phyloP scores from a whole-genome alignment of 1,284 basidiomycete species.

The Pseudozyma thailandica region DNA sequence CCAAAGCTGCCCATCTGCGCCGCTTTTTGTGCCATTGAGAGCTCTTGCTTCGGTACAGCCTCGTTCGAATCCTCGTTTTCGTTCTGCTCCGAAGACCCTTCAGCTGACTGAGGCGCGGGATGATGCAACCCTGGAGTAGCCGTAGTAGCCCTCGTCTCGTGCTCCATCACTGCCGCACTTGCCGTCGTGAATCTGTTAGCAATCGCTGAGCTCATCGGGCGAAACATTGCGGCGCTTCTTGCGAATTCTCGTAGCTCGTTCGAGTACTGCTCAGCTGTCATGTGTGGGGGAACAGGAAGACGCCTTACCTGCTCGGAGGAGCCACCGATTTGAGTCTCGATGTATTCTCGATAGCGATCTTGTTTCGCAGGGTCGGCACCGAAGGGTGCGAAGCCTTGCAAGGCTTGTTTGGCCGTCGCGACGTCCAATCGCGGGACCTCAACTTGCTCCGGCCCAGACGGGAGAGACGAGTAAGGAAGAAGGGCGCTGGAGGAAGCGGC shows the following conservation, averaged over 20 bases:
- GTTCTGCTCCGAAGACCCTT: conserved; percentile 17
- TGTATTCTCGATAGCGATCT: conserved; percentile 83
- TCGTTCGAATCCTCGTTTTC: conserved; percentile 61
- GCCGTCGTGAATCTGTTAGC: conserved; percentile 82
- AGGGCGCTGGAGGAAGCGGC: conserved; percentile 72
- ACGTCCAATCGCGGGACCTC: conserved; percentile 77
- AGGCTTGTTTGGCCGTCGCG: conserved; percentile 83
- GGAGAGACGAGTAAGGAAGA: conserved; percentile 32
- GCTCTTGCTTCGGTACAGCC: conserved; percentile 69
- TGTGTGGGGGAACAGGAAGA: conserved; percentile 70
- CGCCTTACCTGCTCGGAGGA: conserved; percentile 69
- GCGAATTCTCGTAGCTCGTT: conserved; percentile 87
- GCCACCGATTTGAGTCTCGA: conserved; percentile 76
- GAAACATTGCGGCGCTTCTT: conserved; percentile 87
- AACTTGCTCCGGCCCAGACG: conserved; percentile 58
- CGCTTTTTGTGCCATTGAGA: conserved; percentile 80
- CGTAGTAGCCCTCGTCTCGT: conserved; percentile 70
- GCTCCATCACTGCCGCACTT: conserved; percentile 71
- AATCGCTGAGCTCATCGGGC: conserved; percentile 91
- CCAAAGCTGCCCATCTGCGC: conserved; percentile 89
- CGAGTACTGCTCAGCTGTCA: conserved; percentile 76
- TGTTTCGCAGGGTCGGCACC: conserved; percentile 81
- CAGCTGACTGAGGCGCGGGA: conserved; percentile 60
- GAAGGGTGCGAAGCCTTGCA: conserved; percentile 91
- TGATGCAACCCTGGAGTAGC: conserved; percentile 72